Percentiles rank a stretch among this genome's conserved stretches.
phyloP scores from a whole-genome alignment of 306 rosid genomes.

The Adenanthera pavonina region DNA sequence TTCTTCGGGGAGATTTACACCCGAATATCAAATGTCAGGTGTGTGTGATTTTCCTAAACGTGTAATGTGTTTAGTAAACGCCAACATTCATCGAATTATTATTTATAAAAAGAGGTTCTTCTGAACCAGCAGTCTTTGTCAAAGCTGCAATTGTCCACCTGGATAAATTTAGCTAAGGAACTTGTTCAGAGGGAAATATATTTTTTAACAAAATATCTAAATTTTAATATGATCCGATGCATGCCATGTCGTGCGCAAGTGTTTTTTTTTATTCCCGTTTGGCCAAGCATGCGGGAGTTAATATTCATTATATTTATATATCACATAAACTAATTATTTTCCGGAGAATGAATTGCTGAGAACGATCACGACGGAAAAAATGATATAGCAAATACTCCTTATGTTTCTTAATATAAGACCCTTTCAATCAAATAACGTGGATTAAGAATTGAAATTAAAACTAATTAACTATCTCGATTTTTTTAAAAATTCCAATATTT shows the following conservation, averaged over 20 bases:
- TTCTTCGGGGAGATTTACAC: background rate
- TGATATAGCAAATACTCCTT: no score
- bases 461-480: no score
- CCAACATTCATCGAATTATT: background rate
- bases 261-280: no score
- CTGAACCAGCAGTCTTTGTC: background rate
- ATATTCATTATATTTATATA: background rate
- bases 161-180: background rate
- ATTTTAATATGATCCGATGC: background rate
- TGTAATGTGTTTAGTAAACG: background rate
- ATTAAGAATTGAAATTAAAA: no score
- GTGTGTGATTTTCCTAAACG: background rate
- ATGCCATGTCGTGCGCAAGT: conserved; percentile 19
- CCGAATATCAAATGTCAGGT: background rate
- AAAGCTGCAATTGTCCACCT: background rate
- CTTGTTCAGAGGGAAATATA: conserved; percentile 21
- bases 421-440: no score
- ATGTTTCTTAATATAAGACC: no score
- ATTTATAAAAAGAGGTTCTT: background rate
- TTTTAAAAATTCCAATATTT: no score
- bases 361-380: no score
- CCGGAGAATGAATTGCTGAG: background rate
- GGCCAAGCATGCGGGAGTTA: background rate
- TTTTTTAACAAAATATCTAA: background rate
- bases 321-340: background rate